Evolutionary conservation across 1,139 yeast species (phyloP), one percentile per base, ranked within the genome.

Genomic region (Pichia sp.): DNA sequence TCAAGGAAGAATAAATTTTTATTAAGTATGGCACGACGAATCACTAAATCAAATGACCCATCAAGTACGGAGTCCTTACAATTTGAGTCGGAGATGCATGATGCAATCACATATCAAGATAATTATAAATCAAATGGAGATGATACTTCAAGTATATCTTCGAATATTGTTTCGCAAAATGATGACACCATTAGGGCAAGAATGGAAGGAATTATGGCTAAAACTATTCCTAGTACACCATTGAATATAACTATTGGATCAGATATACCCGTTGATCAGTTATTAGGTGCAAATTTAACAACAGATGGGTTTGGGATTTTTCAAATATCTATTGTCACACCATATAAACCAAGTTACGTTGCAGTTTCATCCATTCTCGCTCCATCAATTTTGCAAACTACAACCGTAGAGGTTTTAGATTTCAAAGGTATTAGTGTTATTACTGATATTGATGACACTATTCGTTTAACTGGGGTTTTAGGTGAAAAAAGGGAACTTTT

Each of bases 361-460:
- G 66, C 62, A 40, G 70, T 64, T 2, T 69, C 59, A 11, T 69
- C 80, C 0, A 52, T 61, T 0, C 57, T 63, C 2, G 74, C 77
- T 48, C 76, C 76, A 29, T 63, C 71, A 4, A 65, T 78, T 3
- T 69, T 71, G 46, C 65, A 70, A 1, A 70, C 74, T 41, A 69
- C 71, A 46, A 76, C 75, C n/a, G 62, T 71, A 0, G 62, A 69
- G 48, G 57, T 72, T 30, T 68, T 77, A 6, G 66, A 68, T 1
- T 60, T 66, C 9, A 56, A 62, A 0, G 89, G 95, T 0, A 67
- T 83, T 26, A 87, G 87, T 12, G 65, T 94, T 1, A 89, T 94
- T 30, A 82, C 94, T 55, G 99, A 94, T 63, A 82, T 94, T 41
- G 99, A 94, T 60, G 98, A 94, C 59, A 94, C 99, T 0, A 79